Evolutionary conservation across 2,329 filamentous ascomycete species (phyloP), one percentile per base, ranked within the genome.

Genomic region (Dothistroma septosporum): DNA sequence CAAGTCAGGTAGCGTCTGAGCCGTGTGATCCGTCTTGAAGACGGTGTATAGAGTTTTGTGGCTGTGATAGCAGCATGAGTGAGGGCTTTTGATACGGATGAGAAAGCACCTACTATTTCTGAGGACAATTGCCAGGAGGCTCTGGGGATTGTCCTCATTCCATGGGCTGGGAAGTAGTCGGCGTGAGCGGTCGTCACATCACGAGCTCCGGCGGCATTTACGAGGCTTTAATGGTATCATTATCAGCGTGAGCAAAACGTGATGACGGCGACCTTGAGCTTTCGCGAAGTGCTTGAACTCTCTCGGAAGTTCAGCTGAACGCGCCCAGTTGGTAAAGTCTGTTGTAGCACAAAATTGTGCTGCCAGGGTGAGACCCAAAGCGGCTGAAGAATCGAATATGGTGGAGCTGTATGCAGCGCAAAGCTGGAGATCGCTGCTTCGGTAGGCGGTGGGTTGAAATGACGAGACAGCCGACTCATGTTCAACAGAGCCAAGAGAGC

Each of bases 91-190:
- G 44, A 48, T 10, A 14, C 37, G 12, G 37, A 19, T 3, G 19
- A 19, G 37, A 19, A 56, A n/a, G 24, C 24, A 60, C 59, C 54
- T n/a, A 61, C 59, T 61, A 61, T 28, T 58, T 55, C 50, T 61
- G 59, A 16, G 59, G 58, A 33, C 59, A 61, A 54, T 61, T 61
- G 5, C 55, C 49, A 3, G n/a, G 12, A 0, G 59, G 55, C 28
- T 31, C 55, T 58, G 1, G 58, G 55, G 4, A 55, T 61, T 8
- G 59, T 61, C 28, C 55, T 55, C 49, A 57, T 58, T n/a, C 59
- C 59, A 37, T 58, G 49, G 22, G 55, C 22, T 21, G 59, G 49
- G 41, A 61, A 61, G 55, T 61, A 61, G 44, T 61, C 59, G 9
- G 59, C 58, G 41, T 61, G 58, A 10, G 55, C 59, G 28, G 59